These are phyloP conservation scores for Colletotrichum sp. DNA, from an alignment of 2,329 filamentous ascomycete species.

Conservation along the genomic window DNA sequence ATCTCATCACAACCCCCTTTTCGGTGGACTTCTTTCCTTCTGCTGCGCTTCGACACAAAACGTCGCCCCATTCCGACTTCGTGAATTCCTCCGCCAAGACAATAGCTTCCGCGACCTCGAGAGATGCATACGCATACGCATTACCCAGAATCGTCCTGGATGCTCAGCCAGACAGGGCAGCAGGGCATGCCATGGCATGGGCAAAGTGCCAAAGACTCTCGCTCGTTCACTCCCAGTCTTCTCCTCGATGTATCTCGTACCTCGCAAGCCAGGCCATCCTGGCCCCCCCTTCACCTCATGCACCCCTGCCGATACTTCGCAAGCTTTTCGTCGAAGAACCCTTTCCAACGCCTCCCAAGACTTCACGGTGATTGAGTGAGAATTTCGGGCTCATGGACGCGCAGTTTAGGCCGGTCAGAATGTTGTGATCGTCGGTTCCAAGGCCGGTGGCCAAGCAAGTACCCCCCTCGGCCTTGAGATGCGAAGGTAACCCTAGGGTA, in stretches of 20 bases:
- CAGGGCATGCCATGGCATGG: background rate
- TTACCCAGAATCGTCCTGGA: background rate
- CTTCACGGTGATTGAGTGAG: background rate
- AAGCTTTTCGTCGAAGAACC: slow-evolving; percentile 1
- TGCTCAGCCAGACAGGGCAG: background rate
- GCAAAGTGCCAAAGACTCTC: background rate
- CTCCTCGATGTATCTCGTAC: background rate
- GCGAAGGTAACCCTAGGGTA: slow-evolving; percentile 7
- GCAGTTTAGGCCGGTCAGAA: background rate
- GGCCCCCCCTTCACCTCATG: background rate
- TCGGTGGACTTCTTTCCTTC: background rate
- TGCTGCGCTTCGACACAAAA: slow-evolving; percentile 11
- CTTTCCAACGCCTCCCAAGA: slow-evolving; percentile 1
- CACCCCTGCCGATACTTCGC: background rate
- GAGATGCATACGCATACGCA: background rate
- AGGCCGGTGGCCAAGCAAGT: slow-evolving; percentile 1
- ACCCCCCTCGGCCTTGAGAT: background rate
- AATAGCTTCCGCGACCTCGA: slow-evolving; percentile 12
- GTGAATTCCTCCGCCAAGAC: slow-evolving; percentile 10
- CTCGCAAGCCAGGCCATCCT: slow-evolving; percentile 2
- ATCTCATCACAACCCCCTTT: background rate
- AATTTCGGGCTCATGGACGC: background rate
- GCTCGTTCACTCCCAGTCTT: background rate
- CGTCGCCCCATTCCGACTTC: slow-evolving; percentile 4
- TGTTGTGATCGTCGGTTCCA: slow-evolving; percentile 10